phyloP scores from a whole-genome alignment of 2,329 filamentous ascomycete genomes.

The Lachnellula hyalina region DNA sequence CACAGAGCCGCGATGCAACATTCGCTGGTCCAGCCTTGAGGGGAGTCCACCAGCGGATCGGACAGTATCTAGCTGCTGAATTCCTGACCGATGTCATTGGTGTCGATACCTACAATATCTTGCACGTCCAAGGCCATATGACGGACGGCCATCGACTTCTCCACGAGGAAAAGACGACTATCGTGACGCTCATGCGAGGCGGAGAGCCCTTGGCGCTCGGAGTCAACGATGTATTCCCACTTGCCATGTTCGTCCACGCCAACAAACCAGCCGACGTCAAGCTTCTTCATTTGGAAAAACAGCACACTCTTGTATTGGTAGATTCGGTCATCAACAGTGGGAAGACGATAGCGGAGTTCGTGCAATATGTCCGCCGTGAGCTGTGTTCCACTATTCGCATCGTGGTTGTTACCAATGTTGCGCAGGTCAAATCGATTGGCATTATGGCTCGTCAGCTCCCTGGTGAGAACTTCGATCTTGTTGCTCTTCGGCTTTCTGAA shows the following conservation, averaged over 20 bases:
- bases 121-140: slow-evolving; percentile 45
- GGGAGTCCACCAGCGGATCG: slow-evolving; percentile 29
- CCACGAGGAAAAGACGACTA: slow-evolving; percentile 44
- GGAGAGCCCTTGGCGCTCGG: slow-evolving; percentile 58
- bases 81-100: slow-evolving; percentile 44
- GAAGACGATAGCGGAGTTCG: slow-evolving; percentile 43
- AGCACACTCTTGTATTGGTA: slow-evolving; percentile 45
- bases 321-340: slow-evolving; percentile 59
- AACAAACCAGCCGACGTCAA: slow-evolving; percentile 37
- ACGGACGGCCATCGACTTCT: slow-evolving; percentile 42
- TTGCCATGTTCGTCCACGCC: slow-evolving; percentile 47
- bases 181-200: slow-evolving; percentile 58
- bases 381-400: slow-evolving; percentile 38
- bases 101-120: slow-evolving; percentile 42
- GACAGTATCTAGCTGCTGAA: slow-evolving; percentile 48
- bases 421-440: no score
- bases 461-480: slow-evolving; percentile 35
- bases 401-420: slow-evolving; percentile 41
- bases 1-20: no score
- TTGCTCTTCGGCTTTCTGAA: slow-evolving; percentile 49
- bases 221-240: slow-evolving; percentile 47
- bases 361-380: slow-evolving; percentile 38
- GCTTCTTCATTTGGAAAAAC: slow-evolving; percentile 35
- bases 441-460: neutral
- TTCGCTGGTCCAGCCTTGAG: no score